These are phyloP conservation scores for Suhomyces kunorum DNA, from an alignment of 1,139 yeast genomes.

Conservation along the genomic window DNA sequence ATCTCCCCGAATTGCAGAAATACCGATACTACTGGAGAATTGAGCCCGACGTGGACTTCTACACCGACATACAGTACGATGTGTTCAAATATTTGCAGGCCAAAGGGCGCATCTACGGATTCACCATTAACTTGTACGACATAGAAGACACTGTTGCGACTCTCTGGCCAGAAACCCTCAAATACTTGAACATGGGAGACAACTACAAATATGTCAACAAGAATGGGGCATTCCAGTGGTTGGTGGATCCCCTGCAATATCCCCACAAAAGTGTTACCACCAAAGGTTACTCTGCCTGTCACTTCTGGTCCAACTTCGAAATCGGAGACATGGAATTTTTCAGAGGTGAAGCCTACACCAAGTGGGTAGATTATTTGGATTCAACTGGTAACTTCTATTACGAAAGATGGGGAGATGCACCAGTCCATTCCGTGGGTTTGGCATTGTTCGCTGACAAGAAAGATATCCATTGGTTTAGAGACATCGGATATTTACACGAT, in stretches of 20 bases:
- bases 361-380: slow-evolving; percentile 67
- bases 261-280: slow-evolving; percentile 55
- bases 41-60: slow-evolving; percentile 74
- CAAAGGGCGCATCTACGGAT: slow-evolving; percentile 67
- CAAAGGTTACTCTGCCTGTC: slow-evolving; percentile 79
- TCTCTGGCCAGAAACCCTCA: slow-evolving; percentile 69
- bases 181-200: slow-evolving; percentile 56
- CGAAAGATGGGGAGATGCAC: slow-evolving; percentile 94
- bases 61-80: slow-evolving; percentile 69
- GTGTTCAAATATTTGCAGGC: slow-evolving; percentile 72
- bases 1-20: slow-evolving; percentile 59
- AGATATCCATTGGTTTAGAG: slow-evolving; percentile 84
- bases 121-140: slow-evolving; percentile 67
- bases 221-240: slow-evolving; percentile 67
- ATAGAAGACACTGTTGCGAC: slow-evolving; percentile 61
- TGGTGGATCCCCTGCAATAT: slow-evolving; percentile 64
- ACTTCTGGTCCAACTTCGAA: slow-evolving; percentile 87
- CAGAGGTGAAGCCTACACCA: slow-evolving; percentile 62
- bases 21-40: slow-evolving; percentile 73
- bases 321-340: slow-evolving; percentile 80
- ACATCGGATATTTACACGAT: slow-evolving; percentile 73
- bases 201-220: slow-evolving; percentile 59
- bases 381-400: slow-evolving; percentile 76
- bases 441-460: slow-evolving; percentile 71
- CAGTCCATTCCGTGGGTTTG: slow-evolving; percentile 77